Evolutionary conservation across 768 basidiomycete genomes (phyloP), one percentile per base, ranked within the genome.

Genomic region (Saitozyma podzolica): DNA sequence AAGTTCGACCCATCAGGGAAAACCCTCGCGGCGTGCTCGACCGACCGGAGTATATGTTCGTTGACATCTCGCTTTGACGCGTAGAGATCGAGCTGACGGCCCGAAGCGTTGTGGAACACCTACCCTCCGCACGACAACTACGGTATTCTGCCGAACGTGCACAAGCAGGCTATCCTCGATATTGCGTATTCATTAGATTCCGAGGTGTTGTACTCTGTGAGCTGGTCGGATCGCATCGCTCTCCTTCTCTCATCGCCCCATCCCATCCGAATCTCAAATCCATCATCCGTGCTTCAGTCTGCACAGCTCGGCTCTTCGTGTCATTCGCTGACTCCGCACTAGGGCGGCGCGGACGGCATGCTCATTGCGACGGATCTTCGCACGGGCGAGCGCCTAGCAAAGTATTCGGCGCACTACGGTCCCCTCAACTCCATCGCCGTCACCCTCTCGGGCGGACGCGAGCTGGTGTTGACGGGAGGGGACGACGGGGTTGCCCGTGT

Each of bases 121-220:
- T 96, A 94, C 61, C 81, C 91, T 14, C 92, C 93, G 8, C 93
- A 95, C 71, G 89, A 86, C 20, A 97, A 98, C 83, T 97, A 94
- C 70, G 94, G 87, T 20, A 85, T 92, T 2, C 82, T 98, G 29
- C 85, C 88, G 10, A 88, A 84, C 70, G 84, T 90, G 55, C 88
- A 91, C 77, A 97, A 96, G 81, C 89, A 90, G 11, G 89, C 94
- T 59, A 89, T 98, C 50, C 86, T 92, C 55, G 93, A 97, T 82
- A 85, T 95, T 0, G 91, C 92, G 63, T 97, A 74, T 62, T 78
- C 74, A 3, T 51, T 75, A 40, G 74, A 75, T 56, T 73, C 69
- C 9, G 71, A 75, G 53, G 72, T 71, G 39, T 65, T 75, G 50
- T 75, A 75, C 53, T 75, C 74, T 2, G 74, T 75, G 41, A 68